Evolutionary conservation across 2,329 filamentous ascomycete species (phyloP), one percentile per base, ranked within the genome.

Genomic region (Fusarium sp.): DNA sequence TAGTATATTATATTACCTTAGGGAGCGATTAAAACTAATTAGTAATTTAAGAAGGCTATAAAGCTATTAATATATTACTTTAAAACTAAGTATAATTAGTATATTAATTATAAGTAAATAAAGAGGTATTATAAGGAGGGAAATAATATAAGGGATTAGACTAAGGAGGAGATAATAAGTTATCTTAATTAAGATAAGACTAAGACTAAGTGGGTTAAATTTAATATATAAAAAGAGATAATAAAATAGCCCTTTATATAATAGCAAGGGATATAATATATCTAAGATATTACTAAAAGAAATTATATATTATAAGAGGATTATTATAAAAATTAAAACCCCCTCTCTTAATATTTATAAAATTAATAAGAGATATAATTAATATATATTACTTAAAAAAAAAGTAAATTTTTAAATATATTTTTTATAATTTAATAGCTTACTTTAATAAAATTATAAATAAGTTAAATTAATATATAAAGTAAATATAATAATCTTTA

Each of bases 131-230:
- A 13, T 22, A 40, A 54, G 25, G 18, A 16, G 18, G 63, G 56
- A 22, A 59, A 11, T 29, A 47, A 5, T 20, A 47, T 27, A 9
- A 50, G 16, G n/a, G 63, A 65, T 2, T 65, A 22, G 40, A 65
- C 54, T 31, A 59, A 36, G 54, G 40, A 65, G 40, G 40, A 65
- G 25, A 40, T 29, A 10, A 59, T 59, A 20, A 59, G 40, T 35
- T 65, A 65, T 59, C 22, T 65, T 58, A 20, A 65, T 38, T 65
- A 18, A 20, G 52, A 59, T 65, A 52, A 59, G 22, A 54, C 63
- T 52, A 54, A 65, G 54, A 58, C 11, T 22, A 6, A 58, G 20
- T 4, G 29, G 2, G 52, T 59, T 65, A n/a, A 65, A 13, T 4
- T 14, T 27, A 65, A 58, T 50, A 18, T 65, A 38, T n/a, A 6